Conservation (phyloP, 139 green algal species). For the Chlorella sp. region DNA sequence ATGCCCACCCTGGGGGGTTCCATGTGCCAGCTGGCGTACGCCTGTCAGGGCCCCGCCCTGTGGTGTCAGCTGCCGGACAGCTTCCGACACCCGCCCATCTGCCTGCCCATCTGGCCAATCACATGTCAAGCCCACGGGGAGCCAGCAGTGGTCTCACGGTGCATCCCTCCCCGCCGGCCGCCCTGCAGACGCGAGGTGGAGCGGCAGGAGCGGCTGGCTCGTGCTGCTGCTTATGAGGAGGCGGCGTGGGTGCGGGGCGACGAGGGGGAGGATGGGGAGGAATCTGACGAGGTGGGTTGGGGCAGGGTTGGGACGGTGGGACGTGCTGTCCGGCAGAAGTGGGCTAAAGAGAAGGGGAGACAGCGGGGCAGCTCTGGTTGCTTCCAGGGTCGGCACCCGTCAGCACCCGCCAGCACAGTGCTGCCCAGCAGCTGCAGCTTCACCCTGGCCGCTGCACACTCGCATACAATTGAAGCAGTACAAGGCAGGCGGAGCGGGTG, state of each 20-base stretch:
- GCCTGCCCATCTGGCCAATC: no score
- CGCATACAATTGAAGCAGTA: no score
- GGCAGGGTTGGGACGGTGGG: not conserved
- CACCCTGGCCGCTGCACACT: not conserved
- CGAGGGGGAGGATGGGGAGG: constrained; percentile 4
- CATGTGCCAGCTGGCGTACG: no score
- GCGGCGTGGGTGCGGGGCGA: constrained; percentile 49
- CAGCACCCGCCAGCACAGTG: no score
- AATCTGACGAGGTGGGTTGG: constrained; percentile 43
- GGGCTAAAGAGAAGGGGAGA: not conserved
- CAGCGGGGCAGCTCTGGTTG: not conserved
- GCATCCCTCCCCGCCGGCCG: not conserved
- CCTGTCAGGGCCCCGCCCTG: no score
- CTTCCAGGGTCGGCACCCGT: no score
- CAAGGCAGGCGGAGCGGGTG: no score
- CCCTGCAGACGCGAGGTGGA: constrained; percentile 49
- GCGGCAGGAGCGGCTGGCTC: constrained; percentile 42
- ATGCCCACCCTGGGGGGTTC: no score
- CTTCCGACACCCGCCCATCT: no score
- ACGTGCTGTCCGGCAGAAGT: not conserved
- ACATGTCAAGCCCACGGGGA: no score
- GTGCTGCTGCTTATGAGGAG: constrained; percentile 53
- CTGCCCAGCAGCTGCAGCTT: not conserved
- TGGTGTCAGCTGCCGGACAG: no score
- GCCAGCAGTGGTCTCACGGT: not conserved